phyloP scores from a whole-genome alignment of 768 basidiomycete genomes.

The Suillus bovinus region DNA sequence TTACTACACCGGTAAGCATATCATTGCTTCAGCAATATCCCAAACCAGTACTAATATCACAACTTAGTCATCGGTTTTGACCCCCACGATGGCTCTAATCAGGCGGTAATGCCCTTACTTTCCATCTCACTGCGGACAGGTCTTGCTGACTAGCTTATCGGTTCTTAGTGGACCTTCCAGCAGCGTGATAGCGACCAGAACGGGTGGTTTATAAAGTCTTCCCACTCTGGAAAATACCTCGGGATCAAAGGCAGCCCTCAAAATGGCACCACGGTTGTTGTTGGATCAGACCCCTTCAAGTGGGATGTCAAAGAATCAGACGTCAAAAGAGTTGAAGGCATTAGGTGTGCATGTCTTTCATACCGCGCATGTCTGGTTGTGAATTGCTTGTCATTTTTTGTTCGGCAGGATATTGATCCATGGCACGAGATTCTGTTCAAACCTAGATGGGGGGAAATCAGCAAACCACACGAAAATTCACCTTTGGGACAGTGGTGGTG shows the following conservation, averaged over 20 bases:
- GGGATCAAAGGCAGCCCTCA: constrained; percentile 27
- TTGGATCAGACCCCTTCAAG: constrained; percentile 32
- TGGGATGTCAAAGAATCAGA: constrained; percentile 54
- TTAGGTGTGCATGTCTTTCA: constrained; percentile 39
- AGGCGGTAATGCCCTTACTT: constrained; percentile 38
- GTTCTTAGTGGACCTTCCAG: constrained; percentile 47
- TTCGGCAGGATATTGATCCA: constrained; percentile 29
- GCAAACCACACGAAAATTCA: constrained; percentile 40
- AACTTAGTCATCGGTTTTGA: constrained; percentile 49
- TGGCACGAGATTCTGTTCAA: constrained; percentile 37
- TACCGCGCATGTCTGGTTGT: neutral
- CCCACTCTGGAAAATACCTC: constrained; percentile 42
- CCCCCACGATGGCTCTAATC: constrained; percentile 45
- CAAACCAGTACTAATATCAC: neutral
- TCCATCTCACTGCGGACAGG: neutral
- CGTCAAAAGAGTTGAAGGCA: constrained; percentile 34
- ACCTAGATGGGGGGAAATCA: constrained; percentile 50
- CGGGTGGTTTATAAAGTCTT: constrained; percentile 46
- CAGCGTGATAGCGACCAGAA: constrained; percentile 25
- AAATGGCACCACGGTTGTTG: constrained; percentile 45
- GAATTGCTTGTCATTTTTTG: neutral
- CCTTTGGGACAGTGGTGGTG: constrained; percentile 39
- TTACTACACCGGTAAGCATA: constrained; percentile 42
- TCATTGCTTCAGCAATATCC: neutral
- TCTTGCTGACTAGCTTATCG: neutral